phyloP scores from a whole-genome alignment of 2,329 filamentous ascomycete genomes.

The Apiospora hydei region DNA sequence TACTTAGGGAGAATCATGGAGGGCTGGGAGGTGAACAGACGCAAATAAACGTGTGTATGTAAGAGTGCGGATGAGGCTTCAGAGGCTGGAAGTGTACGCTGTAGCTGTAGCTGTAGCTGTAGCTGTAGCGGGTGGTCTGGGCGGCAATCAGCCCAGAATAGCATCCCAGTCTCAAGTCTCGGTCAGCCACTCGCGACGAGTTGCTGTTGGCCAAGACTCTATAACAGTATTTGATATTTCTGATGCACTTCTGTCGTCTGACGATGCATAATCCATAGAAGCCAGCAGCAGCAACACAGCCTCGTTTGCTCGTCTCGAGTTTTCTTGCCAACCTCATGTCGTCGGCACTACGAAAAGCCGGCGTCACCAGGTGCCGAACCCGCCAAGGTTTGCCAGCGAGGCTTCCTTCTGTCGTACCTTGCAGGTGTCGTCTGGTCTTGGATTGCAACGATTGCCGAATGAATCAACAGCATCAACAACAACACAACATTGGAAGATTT shows the following conservation, averaged over 20 bases:
- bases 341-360: constrained; percentile 12
- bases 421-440: constrained; percentile 11
- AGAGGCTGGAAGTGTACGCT: background rate
- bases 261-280: background rate
- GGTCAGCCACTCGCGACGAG: background rate
- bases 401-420: background rate
- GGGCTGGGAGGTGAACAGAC: background rate
- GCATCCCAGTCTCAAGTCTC: background rate
- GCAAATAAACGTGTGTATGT: too few species aligned
- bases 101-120: background rate
- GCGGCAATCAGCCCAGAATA: background rate
- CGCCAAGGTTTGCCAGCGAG: background rate
- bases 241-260: constrained; percentile 3
- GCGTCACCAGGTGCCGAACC: background rate
- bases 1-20: background rate
- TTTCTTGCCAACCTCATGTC: background rate
- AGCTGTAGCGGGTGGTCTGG: background rate
- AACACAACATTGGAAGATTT: background rate
- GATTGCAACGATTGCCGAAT: background rate
- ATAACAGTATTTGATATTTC: constrained; percentile 16
- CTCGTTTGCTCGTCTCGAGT: constrained; percentile 14
- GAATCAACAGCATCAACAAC: background rate
- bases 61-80: background rate
- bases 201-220: background rate
- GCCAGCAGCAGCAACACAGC: background rate